Percentiles rank a stretch among this genome's conserved stretches.
Conservation (phyloP, 169 alveolate genomes). For the Plasmodium reichenowi region DNA sequence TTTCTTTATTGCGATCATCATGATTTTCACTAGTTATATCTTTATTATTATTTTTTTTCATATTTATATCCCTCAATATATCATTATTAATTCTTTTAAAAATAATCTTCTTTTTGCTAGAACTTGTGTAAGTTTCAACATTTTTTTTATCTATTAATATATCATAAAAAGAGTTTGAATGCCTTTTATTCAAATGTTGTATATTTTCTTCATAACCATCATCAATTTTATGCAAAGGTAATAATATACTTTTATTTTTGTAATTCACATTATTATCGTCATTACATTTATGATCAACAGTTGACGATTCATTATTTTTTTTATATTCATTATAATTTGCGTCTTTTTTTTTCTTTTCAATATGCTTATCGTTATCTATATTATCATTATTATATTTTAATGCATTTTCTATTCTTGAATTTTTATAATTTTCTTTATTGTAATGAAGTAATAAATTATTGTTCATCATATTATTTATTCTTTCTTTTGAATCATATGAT, state of each 20-base stretch:
- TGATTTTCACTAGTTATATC: conserved; percentile 5
- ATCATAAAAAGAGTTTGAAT: not conserved
- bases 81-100: conserved; percentile 7
- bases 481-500: not conserved
- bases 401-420: not conserved
- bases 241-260: not conserved
- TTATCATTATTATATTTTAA: not conserved
- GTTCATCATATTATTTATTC: conserved; percentile 12
- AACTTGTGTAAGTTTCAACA: conserved; percentile 15
- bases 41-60: conserved; percentile 9
- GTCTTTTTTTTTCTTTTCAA: not conserved
- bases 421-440: not conserved
- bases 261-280: not conserved
- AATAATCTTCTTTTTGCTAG: conserved; percentile 15
- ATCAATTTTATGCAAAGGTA: conserved; percentile 3
- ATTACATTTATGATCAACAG: not conserved
- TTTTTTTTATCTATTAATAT: conserved; percentile 8
- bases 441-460: not conserved
- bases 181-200: not conserved
- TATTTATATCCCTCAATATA: conserved; percentile 1
- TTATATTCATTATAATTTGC: not conserved
- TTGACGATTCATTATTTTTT: not conserved
- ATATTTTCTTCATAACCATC: conserved; percentile 1
- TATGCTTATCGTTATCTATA: not conserved
- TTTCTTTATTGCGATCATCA: conserved; percentile 8